These are phyloP conservation scores for Dictyostelium intermedium DNA, from an alignment of 78 protist species.

Conservation along the genomic window DNA sequence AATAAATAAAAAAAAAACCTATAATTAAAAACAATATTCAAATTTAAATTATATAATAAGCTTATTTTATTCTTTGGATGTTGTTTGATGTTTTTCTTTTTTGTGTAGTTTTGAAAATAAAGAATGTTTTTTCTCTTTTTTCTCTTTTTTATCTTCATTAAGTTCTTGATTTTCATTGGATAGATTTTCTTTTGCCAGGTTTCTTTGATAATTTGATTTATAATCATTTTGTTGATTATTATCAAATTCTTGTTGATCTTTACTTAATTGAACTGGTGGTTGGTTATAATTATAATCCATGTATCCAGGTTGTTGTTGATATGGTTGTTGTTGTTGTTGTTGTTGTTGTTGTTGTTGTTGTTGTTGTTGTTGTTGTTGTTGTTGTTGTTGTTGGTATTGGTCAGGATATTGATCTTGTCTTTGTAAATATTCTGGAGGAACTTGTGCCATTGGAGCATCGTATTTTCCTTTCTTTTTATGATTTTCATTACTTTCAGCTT, in stretches of 20 bases:
- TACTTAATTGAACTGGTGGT: not conserved
- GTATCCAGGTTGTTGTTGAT: not conserved
- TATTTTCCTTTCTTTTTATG: not conserved
- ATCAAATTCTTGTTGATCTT: not conserved
- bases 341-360: not conserved
- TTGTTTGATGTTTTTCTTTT: not conserved
- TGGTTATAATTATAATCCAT: not conserved
- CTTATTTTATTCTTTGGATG: not conserved
- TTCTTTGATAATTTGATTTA: not conserved
- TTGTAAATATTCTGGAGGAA: not conserved
- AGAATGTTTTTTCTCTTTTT: conserved; percentile 1
- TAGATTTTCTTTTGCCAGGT: not conserved
- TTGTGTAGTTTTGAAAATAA: not conserved
- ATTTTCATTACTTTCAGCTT: not conserved
- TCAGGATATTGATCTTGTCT: not conserved
- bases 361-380: not conserved
- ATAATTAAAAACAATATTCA: no score
- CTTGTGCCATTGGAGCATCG: not conserved
- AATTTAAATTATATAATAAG: no score
- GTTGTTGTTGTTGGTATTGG: not conserved
- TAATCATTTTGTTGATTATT: not conserved
- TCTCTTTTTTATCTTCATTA: not conserved
- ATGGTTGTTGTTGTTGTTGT: not conserved
- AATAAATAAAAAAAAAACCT: no score
- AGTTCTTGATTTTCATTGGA: not conserved